A percentile compares a stretch with the other conserved stretches of the same genome.
Evolutionary conservation across 1,139 yeast species (phyloP).

Genomic region (Hansenula lynferdii): DNA sequence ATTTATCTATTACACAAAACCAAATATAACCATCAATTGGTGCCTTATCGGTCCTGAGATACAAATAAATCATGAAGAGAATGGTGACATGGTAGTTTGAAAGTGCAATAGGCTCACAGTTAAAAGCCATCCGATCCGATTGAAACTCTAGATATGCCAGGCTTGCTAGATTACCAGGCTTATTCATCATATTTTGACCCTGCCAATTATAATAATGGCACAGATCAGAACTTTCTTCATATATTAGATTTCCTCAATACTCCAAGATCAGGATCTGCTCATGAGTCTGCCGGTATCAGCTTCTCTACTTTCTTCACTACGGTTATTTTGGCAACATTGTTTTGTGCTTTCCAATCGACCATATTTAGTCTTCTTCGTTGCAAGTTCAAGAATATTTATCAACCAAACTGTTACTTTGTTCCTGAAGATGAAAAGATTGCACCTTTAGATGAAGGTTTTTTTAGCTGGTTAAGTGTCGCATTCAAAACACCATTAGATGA

Average conservation of each 20-base stretch:
- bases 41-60: too few relatives aligned
- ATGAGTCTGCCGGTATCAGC: conserved; percentile 36
- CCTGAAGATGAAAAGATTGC: conserved; percentile 36
- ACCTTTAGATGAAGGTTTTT: conserved; percentile 35
- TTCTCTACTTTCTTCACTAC: conserved; percentile 42
- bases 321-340: conserved; percentile 43
- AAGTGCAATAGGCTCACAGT: too few relatives aligned
- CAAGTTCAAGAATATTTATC: conserved; percentile 45
- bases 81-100: too few relatives aligned
- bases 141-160: too few relatives aligned
- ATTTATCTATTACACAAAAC: too few relatives aligned
- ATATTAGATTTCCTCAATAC: conserved; percentile 43
- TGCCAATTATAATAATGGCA: conserved; percentile 4
- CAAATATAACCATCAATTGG: too few relatives aligned
- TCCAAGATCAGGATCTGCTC: conserved; percentile 50
- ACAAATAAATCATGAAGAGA: too few relatives aligned
- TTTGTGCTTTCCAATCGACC: conserved; percentile 47
- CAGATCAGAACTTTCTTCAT: conserved; percentile 11
- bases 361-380: conserved; percentile 49
- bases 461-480: conserved; percentile 46
- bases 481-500: conserved; percentile 34
- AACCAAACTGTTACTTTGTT: conserved; percentile 46
- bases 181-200: conserved; percentile 2
- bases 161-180: conserved; percentile 2
- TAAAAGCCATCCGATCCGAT: too few relatives aligned